Base-by-base conservation (phyloP, 192 early-diverging fungal species). In the Phycomyces nitens region DNA sequence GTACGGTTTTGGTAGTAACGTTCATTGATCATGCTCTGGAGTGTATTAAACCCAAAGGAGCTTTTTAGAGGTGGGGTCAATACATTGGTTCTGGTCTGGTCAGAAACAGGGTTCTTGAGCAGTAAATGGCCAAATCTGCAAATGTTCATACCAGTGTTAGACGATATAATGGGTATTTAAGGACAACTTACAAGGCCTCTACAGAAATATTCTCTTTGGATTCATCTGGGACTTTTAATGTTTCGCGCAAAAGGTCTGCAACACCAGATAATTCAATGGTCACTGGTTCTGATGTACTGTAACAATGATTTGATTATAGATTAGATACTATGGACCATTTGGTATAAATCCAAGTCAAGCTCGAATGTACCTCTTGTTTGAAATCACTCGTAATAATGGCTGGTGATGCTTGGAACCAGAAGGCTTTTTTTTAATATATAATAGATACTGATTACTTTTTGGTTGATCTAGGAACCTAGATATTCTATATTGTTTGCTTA, bases 81-180 rank as follows among this genome's bases (percentile, higher is more conserved):
- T 42, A 47, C 26, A 54, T 53, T 63, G 5, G 12, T 14, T 47
- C 11, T 2, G 3, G 44, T 3, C 12, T 14, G 18, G 44, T 14
- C 11, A 7, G 18, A 3, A 3, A 47, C 15, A 16, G 21, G 44
- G 53, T 63, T 63, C 16, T 24, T 27, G 26, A 63, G 41, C 21
- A 63, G 26, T n/a, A 54, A 14, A 54, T 54, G 52, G n/a, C 62
- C 62, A 53, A 63, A 63, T 40, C 62, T 61, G 47, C 15, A 50
- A 49, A 50, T 50, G 50, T 23, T 20, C n/a, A n/a, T n/a, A n/a
- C n/a, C n/a, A n/a, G n/a, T n/a, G n/a, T n/a, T n/a, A n/a, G n/a
- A n/a, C n/a, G n/a, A n/a, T n/a, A n/a, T n/a, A n/a, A n/a, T n/a
- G n/a, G n/a, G n/a, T n/a, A n/a, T n/a, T n/a, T n/a, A n/a, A n/a